phyloP scores from a whole-genome alignment of 2,329 filamentous ascomycete species.

The Akanthomyces lecanii region DNA sequence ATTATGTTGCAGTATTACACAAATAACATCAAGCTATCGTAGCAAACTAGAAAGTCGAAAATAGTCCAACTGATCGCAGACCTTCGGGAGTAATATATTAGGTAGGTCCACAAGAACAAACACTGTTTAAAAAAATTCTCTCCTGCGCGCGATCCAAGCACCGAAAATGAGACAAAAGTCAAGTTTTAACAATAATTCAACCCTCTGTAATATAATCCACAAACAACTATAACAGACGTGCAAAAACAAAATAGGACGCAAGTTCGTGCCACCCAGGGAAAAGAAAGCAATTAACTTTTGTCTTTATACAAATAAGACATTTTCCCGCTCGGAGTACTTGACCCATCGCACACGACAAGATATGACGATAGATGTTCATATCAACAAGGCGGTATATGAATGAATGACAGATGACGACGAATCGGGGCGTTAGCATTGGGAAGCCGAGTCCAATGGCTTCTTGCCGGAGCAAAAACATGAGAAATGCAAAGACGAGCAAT shows the following conservation, averaged over 20 bases:
- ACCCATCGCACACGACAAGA: neutral
- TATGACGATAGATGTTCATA: neutral
- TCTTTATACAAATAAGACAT: too few relatives aligned
- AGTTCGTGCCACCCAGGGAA: neutral
- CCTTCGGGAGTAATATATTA: neutral
- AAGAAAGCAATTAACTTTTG: neutral
- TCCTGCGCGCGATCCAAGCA: neutral
- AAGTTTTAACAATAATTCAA: neutral
- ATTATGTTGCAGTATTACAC: slow-evolving; percentile 1
- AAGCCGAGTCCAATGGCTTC: neutral
- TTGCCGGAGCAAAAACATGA: neutral
- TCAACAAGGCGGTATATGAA: neutral
- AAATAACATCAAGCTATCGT: slow-evolving; percentile 9
- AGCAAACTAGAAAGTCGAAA: neutral
- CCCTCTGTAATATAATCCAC: neutral
- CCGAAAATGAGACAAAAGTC: neutral
- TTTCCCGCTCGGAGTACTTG: neutral
- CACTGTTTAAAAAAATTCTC: neutral
- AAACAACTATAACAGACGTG: neutral
- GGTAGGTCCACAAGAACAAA: neutral
- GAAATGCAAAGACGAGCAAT: neutral
- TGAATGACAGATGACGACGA: neutral
- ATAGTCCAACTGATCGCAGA: neutral
- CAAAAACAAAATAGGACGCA: neutral
- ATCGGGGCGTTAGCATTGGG: neutral